A percentile compares a stretch with the other conserved stretches of the same genome.
These are phyloP conservation scores for Linderina pennispora DNA, from an alignment of 192 early-diverging fungal genomes.

Conservation along the genomic window DNA sequence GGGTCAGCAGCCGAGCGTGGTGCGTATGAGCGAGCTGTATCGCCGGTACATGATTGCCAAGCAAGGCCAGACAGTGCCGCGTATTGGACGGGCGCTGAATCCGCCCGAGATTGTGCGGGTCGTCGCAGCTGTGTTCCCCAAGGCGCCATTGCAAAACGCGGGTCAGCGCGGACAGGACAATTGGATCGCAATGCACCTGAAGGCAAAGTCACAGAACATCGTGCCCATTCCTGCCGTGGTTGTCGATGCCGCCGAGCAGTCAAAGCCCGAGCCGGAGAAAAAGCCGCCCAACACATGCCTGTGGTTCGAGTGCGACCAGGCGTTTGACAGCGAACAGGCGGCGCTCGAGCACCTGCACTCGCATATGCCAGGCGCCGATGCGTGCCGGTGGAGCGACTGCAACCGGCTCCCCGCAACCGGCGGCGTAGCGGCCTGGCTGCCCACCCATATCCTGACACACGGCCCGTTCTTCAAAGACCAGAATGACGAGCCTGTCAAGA, in stretches of 20 bases:
- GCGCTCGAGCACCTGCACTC: slow-evolving; percentile 14
- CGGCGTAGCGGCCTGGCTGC: slow-evolving; percentile 13
- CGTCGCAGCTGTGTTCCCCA: slow-evolving; percentile 40
- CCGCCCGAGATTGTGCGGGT: slow-evolving; percentile 39
- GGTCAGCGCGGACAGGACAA: slow-evolving; percentile 3
- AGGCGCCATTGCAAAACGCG: slow-evolving; percentile 13
- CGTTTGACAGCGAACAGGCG: slow-evolving; percentile 21
- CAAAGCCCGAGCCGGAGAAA: not conserved
- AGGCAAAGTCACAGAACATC: slow-evolving; percentile 14
- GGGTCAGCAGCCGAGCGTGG: slow-evolving; percentile 1
- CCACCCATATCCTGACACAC: slow-evolving; percentile 26
- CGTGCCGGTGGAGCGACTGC: slow-evolving; percentile 36
- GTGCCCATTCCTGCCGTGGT: slow-evolving; percentile 29
- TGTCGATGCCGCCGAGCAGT: not conserved
- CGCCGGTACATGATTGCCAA: slow-evolving; percentile 37
- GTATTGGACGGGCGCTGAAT: slow-evolving; percentile 34
- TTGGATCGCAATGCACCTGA: slow-evolving; percentile 16
- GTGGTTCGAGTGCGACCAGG: slow-evolving; percentile 25
- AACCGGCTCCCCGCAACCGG: slow-evolving; percentile 21
- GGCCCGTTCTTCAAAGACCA: slow-evolving; percentile 24
- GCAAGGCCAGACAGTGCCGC: slow-evolving; percentile 36
- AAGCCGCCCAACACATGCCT: slow-evolving; percentile 9
- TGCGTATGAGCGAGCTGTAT: slow-evolving; percentile 26
- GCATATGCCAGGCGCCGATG: slow-evolving; percentile 20
- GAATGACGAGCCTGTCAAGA: not conserved